Conservation (phyloP, 78 protist genomes). For the Isochrysis galbana region DNA sequence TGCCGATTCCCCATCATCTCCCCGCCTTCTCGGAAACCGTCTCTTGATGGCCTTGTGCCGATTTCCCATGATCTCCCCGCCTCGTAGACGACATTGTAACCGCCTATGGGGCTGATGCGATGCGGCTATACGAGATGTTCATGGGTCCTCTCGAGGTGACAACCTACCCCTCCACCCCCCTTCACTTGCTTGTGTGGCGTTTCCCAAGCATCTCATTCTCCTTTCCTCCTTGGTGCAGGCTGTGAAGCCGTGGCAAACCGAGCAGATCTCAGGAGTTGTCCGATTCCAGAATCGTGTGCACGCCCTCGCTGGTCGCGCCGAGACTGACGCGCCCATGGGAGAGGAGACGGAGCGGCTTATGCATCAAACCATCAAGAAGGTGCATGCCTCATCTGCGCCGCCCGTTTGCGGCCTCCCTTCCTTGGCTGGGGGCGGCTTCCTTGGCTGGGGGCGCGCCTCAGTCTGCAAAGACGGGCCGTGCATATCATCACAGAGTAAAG, state of each 20-base stretch:
- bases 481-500: too few relatives aligned
- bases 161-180: too few relatives aligned
- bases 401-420: too few relatives aligned
- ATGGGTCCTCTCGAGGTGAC: constrained; percentile 61
- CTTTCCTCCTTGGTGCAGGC: too few relatives aligned
- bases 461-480: too few relatives aligned
- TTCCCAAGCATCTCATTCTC: neutral
- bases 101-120: constrained; percentile 43
- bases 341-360: constrained; percentile 13
- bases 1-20: too few relatives aligned
- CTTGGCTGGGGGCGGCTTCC: too few relatives aligned
- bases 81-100: constrained; percentile 49
- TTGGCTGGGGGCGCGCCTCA: neutral
- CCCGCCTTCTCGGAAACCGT: too few relatives aligned
- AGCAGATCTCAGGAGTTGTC: constrained; percentile 30
- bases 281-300: constrained; percentile 39
- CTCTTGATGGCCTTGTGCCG: too few relatives aligned
- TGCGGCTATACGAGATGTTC: constrained; percentile 54
- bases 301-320: neutral
- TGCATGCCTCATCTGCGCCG: too few relatives aligned
- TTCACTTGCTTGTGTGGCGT: neutral
- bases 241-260: constrained; percentile 46
- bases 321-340: neutral
- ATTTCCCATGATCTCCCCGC: too few relatives aligned
- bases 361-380: constrained; percentile 27